Evolutionary conservation across 208 protist genomes (phyloP).

Genomic region (Crithidia thermophila): DNA sequence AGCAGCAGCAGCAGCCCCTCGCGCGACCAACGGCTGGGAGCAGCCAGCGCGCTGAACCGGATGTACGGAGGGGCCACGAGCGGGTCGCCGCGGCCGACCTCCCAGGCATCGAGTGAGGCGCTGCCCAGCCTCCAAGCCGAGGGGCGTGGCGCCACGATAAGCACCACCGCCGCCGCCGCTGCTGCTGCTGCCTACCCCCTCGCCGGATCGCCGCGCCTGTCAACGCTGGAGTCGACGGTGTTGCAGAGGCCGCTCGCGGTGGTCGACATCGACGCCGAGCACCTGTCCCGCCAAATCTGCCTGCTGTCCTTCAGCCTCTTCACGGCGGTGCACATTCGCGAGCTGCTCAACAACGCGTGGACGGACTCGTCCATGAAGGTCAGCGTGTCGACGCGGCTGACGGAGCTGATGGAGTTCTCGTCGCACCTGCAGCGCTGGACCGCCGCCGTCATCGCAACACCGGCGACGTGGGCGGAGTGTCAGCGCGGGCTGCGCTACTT

Average conservation of each 20-base stretch:
- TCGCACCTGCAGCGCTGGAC: slow-evolving; percentile 51
- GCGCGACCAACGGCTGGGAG: background rate
- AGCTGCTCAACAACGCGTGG: slow-evolving; percentile 77
- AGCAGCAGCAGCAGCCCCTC: slow-evolving; percentile 8
- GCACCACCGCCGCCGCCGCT: too few relatives aligned
- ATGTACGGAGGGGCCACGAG: background rate
- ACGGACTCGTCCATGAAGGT: slow-evolving; percentile 30
- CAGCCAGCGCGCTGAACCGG: background rate
- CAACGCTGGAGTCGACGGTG: slow-evolving; percentile 15
- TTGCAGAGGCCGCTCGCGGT: slow-evolving; percentile 17
- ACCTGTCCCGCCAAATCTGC: slow-evolving; percentile 52
- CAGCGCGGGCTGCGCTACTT: slow-evolving; percentile 36
- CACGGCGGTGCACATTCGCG: slow-evolving; percentile 48
- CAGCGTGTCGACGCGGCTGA: slow-evolving; percentile 44
- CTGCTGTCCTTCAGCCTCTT: slow-evolving; percentile 72
- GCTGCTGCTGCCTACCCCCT: background rate
- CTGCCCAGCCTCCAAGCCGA: background rate
- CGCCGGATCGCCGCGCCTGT: background rate
- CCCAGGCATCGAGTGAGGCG: background rate
- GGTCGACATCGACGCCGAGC: slow-evolving; percentile 33
- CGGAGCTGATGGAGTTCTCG: slow-evolving; percentile 52
- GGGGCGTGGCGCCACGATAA: too few relatives aligned
- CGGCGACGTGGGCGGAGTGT: slow-evolving; percentile 44
- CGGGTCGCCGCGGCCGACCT: background rate
- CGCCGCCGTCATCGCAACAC: slow-evolving; percentile 48